Evolutionary conservation across 2,329 filamentous ascomycete genomes (phyloP).

Genomic region (Beauveria sp.): DNA sequence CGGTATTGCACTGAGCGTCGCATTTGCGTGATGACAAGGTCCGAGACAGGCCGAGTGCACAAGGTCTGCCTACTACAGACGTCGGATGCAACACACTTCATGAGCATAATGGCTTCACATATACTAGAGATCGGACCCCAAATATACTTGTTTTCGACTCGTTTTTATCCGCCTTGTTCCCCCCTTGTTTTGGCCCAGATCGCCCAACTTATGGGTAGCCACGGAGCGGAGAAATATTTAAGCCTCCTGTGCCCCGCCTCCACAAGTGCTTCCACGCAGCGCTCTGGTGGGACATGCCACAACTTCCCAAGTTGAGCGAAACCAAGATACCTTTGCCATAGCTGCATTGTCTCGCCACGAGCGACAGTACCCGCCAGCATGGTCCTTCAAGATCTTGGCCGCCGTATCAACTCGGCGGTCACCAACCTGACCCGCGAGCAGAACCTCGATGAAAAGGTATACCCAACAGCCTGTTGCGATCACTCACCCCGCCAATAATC

Average conservation of each 20-base stretch:
- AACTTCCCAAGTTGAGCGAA: slow-evolving; percentile 8
- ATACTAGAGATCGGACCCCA: neutral
- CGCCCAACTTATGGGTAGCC: neutral
- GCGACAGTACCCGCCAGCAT: slow-evolving; percentile 40
- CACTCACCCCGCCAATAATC: slow-evolving; percentile 3
- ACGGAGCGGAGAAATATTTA: slow-evolving; percentile 13
- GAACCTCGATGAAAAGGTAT: slow-evolving; percentile 92
- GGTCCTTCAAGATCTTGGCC: slow-evolving; percentile 98
- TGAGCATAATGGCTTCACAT: neutral
- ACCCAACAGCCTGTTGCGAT: slow-evolving; percentile 11
- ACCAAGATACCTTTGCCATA: slow-evolving; percentile 4
- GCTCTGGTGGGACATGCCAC: slow-evolving; percentile 11
- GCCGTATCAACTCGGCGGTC: slow-evolving; percentile 96
- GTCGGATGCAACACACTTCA: neutral
- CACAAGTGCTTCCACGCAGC: neutral
- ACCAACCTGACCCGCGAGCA: slow-evolving; percentile 84
- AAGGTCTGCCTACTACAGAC: neutral
- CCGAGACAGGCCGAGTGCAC: neutral
- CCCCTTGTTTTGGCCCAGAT: neutral
- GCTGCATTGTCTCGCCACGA: slow-evolving; percentile 5
- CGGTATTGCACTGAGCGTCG: too few relatives aligned
- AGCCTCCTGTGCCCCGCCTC: slow-evolving; percentile 11
- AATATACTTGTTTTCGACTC: neutral
- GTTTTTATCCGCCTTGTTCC: neutral
- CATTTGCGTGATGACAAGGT: neutral